Conservation (phyloP, 164 flowering plant species). For the Pachysandra terminalis region DNA sequence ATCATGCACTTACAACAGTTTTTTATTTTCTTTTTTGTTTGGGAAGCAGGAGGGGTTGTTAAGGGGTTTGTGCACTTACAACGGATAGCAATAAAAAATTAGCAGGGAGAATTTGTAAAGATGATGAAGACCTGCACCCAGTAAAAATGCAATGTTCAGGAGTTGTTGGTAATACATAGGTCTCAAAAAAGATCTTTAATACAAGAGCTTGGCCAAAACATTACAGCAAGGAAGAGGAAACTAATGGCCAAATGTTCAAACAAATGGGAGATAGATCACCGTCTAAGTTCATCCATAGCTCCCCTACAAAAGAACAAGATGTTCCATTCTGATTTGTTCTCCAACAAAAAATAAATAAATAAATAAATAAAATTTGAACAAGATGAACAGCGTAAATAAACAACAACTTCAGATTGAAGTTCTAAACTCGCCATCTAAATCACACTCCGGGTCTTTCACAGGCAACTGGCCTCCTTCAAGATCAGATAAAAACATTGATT, state of each 20-base stretch:
- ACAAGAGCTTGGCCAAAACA: slow-evolving; percentile 9
- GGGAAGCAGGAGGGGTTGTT: too few species aligned
- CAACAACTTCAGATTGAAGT: neutral
- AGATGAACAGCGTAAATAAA: too few species aligned
- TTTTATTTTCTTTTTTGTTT: too few species aligned
- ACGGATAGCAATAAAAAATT: slow-evolving; percentile 58
- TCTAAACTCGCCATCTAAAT: slow-evolving; percentile 54
- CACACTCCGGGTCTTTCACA: slow-evolving; percentile 32
- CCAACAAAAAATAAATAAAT: too few species aligned
- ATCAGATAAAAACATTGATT: slow-evolving; percentile 64
- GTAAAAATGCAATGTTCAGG: slow-evolving; percentile 8
- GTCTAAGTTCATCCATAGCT: slow-evolving; percentile 90
- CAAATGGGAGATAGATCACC: slow-evolving; percentile 84
- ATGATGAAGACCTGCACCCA: slow-evolving; percentile 50
- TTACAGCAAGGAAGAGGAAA: slow-evolving; percentile 50
- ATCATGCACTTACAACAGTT: slow-evolving; percentile 39
- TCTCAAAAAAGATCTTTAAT: neutral
- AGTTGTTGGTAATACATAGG: neutral
- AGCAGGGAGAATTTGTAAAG: slow-evolving; percentile 65
- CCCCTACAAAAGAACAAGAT: slow-evolving; percentile 46
- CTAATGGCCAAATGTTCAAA: slow-evolving; percentile 66
- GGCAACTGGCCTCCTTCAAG: slow-evolving; percentile 57
- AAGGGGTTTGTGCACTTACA: slow-evolving; percentile 34
- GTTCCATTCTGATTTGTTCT: neutral
- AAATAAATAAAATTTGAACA: too few species aligned